phyloP scores from a whole-genome alignment of 108 stramenopile genomes.

The Fistulifera solaris region DNA sequence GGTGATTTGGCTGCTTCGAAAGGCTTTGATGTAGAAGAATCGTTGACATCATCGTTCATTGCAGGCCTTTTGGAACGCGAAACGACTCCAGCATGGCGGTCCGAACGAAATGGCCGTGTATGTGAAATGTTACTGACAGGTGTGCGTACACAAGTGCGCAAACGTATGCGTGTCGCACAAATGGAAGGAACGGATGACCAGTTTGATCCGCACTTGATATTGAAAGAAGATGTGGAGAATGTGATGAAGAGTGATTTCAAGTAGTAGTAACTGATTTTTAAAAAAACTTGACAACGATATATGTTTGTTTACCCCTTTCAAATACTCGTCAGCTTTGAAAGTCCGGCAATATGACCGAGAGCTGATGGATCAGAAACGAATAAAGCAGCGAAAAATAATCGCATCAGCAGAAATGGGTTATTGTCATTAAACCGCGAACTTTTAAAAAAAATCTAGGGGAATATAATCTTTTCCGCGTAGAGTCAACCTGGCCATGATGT shows the following conservation, averaged over 20 bases:
- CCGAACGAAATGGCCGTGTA: slow-evolving; percentile 80
- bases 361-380: no score
- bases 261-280: slow-evolving; percentile 17
- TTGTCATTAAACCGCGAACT: no score
- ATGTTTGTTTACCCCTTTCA: no score
- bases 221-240: slow-evolving; percentile 65
- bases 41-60: slow-evolving; percentile 39
- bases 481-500: no score
- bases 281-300: no score
- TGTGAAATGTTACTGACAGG: slow-evolving; percentile 80
- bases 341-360: no score
- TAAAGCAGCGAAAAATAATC: no score
- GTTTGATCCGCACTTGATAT: slow-evolving; percentile 81
- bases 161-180: slow-evolving; percentile 67
- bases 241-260: slow-evolving; percentile 75
- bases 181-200: slow-evolving; percentile 60
- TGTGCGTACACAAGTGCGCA: slow-evolving; percentile 66
- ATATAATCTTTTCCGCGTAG: no score
- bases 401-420: no score
- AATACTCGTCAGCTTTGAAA: no score
- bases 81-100: slow-evolving; percentile 65
- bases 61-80: slow-evolving; percentile 54
- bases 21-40: slow-evolving; percentile 73
- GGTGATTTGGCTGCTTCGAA: slow-evolving; percentile 73
- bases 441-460: no score